Percentiles rank a stretch among this genome's conserved stretches.
These are phyloP conservation scores for Rhizophagus clarus DNA, from an alignment of 192 early-diverging fungal species.

Conservation along the genomic window DNA sequence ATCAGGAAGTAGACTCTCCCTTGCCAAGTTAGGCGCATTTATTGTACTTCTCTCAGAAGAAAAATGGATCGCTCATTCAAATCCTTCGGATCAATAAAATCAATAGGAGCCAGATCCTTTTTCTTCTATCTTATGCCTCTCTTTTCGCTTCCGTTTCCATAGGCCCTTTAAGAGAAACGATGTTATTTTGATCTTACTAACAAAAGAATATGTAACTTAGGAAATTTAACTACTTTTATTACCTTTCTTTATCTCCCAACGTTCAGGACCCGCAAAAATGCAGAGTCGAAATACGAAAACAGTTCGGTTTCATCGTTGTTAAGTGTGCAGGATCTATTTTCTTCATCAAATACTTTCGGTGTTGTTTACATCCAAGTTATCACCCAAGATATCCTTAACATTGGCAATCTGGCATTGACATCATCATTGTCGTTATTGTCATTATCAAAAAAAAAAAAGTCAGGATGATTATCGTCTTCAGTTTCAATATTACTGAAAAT, in stretches of 20 bases:
- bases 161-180: slow-evolving; percentile 5
- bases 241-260: slow-evolving; percentile 72
- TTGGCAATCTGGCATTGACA: no score
- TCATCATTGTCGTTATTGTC: no score
- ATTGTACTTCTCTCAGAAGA: slow-evolving; percentile 56
- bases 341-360: no score
- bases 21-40: slow-evolving; percentile 55
- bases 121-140: slow-evolving; percentile 47
- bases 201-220: neutral
- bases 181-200: neutral
- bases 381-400: no score
- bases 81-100: slow-evolving; percentile 66
- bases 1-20: slow-evolving; percentile 81
- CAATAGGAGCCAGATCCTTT: slow-evolving; percentile 52
- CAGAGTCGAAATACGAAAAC: no score
- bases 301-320: no score
- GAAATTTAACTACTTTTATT: slow-evolving; percentile 36
- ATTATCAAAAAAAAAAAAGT: no score
- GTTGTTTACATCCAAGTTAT: no score
- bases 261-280: slow-evolving; percentile 83
- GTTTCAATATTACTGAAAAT: slow-evolving; percentile 41
- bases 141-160: slow-evolving; percentile 34
- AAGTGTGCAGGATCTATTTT: no score
- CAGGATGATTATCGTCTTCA: slow-evolving; percentile 40
- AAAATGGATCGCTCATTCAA: slow-evolving; percentile 69